Conservation (phyloP, 78 protist genomes). For the Paratrimastix pyriformis region DNA sequence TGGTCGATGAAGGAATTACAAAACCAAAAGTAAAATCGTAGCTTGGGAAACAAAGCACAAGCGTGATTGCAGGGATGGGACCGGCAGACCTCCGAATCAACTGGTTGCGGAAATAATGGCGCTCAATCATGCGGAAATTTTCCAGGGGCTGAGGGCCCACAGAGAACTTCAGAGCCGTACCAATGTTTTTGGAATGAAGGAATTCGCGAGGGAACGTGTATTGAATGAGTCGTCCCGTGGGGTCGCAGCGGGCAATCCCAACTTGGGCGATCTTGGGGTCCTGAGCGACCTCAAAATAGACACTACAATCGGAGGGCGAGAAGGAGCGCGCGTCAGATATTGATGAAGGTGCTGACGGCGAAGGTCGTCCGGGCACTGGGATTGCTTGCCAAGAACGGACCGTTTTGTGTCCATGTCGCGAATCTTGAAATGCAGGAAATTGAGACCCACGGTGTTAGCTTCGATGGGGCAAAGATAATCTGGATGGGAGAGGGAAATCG, state of each 20-base stretch:
- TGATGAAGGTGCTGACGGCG: no score
- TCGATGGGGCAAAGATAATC: constrained; percentile 52
- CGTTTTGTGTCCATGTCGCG: constrained; percentile 50
- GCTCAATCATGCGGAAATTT: constrained; percentile 70
- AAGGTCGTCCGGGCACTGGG: no score
- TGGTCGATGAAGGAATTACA: constrained; percentile 63
- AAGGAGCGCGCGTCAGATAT: no score
- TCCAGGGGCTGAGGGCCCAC: constrained; percentile 53
- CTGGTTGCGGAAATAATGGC: constrained; percentile 58
- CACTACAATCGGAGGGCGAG: no score
- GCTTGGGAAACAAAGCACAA: no score
- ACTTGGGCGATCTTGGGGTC: no score
- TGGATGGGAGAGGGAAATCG: no score
- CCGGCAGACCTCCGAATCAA: no score
- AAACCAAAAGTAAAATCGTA: constrained; percentile 69
- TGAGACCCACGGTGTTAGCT: constrained; percentile 51
- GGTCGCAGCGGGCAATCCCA: no score
- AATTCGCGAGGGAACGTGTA: constrained; percentile 46
- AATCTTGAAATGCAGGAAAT: constrained; percentile 48
- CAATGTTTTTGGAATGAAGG: constrained; percentile 22
- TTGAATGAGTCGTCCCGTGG: constrained; percentile 22
- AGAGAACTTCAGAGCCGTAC: constrained; percentile 41
- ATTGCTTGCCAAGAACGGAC: no score
- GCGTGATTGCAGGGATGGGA: no score
- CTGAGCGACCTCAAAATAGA: no score